Percentiles rank a stretch among this genome's conserved stretches.
These are phyloP conservation scores for Naegleria gruberi DNA, from an alignment of 208 protist genomes.

Conservation along the genomic window DNA sequence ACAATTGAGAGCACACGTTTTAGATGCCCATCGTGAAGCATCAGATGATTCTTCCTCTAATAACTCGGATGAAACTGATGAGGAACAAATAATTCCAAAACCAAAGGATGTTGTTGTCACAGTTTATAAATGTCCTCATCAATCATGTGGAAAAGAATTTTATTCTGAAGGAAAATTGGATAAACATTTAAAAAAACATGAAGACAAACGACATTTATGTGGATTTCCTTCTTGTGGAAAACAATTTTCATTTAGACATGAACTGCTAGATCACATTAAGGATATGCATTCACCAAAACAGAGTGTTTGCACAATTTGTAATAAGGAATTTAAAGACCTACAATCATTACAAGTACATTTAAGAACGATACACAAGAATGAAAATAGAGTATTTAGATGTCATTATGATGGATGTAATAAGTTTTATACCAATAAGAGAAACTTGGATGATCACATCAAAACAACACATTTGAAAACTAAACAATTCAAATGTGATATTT, in stretches of 20 bases:
- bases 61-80: too few relatives aligned
- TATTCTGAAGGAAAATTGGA: background rate
- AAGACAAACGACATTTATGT: conserved; percentile 7
- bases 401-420: background rate
- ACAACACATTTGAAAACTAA: conserved; percentile 2
- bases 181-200: conserved; percentile 4
- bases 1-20: background rate
- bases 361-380: background rate
- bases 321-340: background rate
- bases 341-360: background rate
- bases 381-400: background rate
- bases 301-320: background rate
- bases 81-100: too few relatives aligned
- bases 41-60: too few relatives aligned
- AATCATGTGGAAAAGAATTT: background rate
- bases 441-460: background rate
- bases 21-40: too few relatives aligned
- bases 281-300: background rate
- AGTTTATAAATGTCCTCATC: background rate
- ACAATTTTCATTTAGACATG: background rate
- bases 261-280: conserved; percentile 1
- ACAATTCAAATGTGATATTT: conserved; percentile 8
- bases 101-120: background rate
- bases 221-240: background rate
- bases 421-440: background rate